phyloP scores from a whole-genome alignment of 108 stramenopile species.

The Pinguiococcus pyrenoidosus region DNA sequence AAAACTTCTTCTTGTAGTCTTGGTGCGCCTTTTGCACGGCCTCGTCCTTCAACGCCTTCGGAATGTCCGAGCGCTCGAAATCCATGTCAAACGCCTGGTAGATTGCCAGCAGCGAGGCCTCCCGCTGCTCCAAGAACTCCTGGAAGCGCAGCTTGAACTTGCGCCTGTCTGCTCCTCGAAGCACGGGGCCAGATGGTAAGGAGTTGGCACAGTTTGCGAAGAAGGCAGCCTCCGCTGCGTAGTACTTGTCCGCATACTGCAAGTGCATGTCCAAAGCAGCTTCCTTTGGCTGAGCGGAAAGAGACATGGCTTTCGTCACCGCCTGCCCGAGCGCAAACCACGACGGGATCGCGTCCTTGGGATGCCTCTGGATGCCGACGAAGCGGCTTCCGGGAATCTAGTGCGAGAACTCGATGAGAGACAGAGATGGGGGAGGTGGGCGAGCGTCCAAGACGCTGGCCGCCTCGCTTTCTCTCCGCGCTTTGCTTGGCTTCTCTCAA shows the following conservation, averaged over 20 bases:
- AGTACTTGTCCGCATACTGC: background rate
- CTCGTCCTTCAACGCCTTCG: background rate
- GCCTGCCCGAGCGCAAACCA: constrained; percentile 4
- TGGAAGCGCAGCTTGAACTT: background rate
- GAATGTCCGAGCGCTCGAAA: background rate
- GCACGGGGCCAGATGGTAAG: background rate
- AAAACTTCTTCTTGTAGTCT: constrained; percentile 2
- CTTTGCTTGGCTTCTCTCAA: too few relatives aligned
- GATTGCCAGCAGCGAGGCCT: background rate
- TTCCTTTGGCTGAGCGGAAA: too few relatives aligned
- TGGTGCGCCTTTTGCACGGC: background rate
- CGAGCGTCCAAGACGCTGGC: too few relatives aligned
- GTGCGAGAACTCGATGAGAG: too few relatives aligned
- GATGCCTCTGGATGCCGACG: background rate
- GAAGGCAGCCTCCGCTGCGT: background rate
- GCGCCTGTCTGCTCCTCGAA: background rate
- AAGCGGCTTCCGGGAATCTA: background rate
- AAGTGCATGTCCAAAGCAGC: too few relatives aligned
- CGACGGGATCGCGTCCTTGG: constrained; percentile 5
- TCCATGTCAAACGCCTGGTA: background rate
- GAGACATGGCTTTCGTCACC: background rate
- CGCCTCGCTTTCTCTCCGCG: too few relatives aligned
- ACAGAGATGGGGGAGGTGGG: too few relatives aligned
- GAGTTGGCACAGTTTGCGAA: background rate
- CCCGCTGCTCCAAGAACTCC: background rate